Base-by-base conservation (phyloP, 1,284 basidiomycete species). In the Tilletia walkeri region DNA sequence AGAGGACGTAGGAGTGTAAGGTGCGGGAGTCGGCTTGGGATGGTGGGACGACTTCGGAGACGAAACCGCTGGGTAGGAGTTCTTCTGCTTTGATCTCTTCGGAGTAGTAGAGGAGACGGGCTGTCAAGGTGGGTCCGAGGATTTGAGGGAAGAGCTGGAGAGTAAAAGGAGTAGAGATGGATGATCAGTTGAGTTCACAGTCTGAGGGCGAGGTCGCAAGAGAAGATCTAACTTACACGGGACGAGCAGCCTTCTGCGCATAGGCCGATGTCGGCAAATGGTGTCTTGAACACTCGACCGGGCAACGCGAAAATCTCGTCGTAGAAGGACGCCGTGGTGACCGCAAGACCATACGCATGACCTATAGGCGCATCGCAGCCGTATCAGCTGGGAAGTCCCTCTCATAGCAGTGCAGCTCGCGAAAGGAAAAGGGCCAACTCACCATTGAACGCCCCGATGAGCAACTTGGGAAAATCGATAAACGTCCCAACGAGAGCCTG, bases 401-500 rank as follows among this genome's bases (percentile, higher is more conserved):
- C 9, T 45, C 41, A 45, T 45, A 14, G 41, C 14, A 45, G 41
- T 7, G 41, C 9, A 45, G 41, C 14, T 45, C 14, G 12, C 24
- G 24, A 30, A 30, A 12, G 53, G 18, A 18, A 54, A 54, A 54
- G 20, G 9, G 9, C n/a, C 2, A 39, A n/a, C 45, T 59, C 56
- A 70, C 72, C 73, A 54, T 72, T 72, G n/a, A 73, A 68, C 12
- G 67, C 59, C 20, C 69, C 69, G 24, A 72, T 68, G 38, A 72
- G 65, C 36, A 75, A 50, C 61, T 75, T 75, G 34, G 72, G 72
- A 49, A 75, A 75, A 54, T 75, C 73, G 30, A 75, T 75, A 34
- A 70, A 66, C 4, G 72, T 61, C n/a, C 66, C 72, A 36, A 75
- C 66, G 14, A 63, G 36, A 6, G 59, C 59, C 6, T 14, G 34